Evolutionary conservation across 2,329 filamentous ascomycete genomes (phyloP), one percentile per base, ranked within the genome.

Genomic region (Epichloe gansuensis): DNA sequence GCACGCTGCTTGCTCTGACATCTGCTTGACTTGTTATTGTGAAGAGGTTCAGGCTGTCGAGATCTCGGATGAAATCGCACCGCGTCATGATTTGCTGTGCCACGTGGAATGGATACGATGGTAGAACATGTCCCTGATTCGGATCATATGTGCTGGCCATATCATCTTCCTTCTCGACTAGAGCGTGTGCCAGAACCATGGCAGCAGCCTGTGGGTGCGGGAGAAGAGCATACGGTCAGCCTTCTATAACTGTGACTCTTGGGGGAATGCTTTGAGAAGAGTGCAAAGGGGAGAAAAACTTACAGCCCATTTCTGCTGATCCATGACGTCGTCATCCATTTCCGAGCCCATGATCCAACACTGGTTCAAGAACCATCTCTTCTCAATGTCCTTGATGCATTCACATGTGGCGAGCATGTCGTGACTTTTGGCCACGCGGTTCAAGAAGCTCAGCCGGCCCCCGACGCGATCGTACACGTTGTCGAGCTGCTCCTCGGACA

Each of bases 301-400:
- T 73, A 89, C 85, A 45, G 90, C 88, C 74, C 89, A 96, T 67
- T 97, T 96, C 65, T 97, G 89, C 67, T 96, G 87, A 63, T 96
- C 89, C 84, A 97, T 97, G 59, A 96, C 93, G 64, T 98, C 93
- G 68, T 97, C 93, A 60, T 97, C 93, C 84, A 87, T 86, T 55
- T 84, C 82, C 49, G 70, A 71, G 11, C 84, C 84, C 3, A 88
- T 74, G 54, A 87, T 85, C 75, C 83, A 85, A 68, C 84, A 87
- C 63, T 85, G 81, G 67, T 85, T 87, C 8, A 87, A 71, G 57
- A 88, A 84, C 83, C 84, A 88, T n/a, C 77, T 82, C 69, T 85
- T 85, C 64, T 88, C 84, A 47, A 74, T 76, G 4, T 81, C 72
- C 62, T 78, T 80, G 61, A 88, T 87, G 52, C 72, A 65, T 85